phyloP scores from a whole-genome alignment of 2,329 filamentous ascomycete genomes.

The Metarhizium brunneum region DNA sequence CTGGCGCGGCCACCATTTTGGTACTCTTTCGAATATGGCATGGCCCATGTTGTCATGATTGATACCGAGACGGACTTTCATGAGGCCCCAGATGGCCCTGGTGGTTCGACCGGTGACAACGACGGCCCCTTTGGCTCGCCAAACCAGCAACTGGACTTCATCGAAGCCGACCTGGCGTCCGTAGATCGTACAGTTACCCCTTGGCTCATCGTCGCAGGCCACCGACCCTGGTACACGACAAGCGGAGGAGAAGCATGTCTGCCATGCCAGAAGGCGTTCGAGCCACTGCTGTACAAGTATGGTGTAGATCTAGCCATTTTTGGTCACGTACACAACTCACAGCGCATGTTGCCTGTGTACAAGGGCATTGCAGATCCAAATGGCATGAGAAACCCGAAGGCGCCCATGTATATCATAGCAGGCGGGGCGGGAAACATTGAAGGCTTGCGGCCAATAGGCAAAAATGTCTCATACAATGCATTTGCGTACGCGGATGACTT shows the following conservation, averaged over 20 bases:
- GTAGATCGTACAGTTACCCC: slow-evolving; percentile 47
- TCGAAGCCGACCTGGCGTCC: slow-evolving; percentile 45
- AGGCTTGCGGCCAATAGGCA: slow-evolving; percentile 33
- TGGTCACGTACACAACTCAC: slow-evolving; percentile 49
- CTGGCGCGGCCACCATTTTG: slow-evolving; percentile 17
- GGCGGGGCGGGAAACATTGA: slow-evolving; percentile 50
- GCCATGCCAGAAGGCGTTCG: slow-evolving; percentile 42
- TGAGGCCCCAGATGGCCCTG: slow-evolving; percentile 18
- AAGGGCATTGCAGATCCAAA: slow-evolving; percentile 25
- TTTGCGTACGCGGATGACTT: slow-evolving; percentile 44
- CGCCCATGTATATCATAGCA: slow-evolving; percentile 31
- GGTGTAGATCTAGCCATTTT: slow-evolving; percentile 48
- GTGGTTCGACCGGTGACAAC: slow-evolving; percentile 22
- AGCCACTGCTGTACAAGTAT: slow-evolving; percentile 43
- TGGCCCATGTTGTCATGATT: slow-evolving; percentile 19
- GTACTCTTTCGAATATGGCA: slow-evolving; percentile 18
- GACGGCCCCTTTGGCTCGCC: slow-evolving; percentile 38
- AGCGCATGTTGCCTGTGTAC: slow-evolving; percentile 37
- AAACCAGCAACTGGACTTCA: slow-evolving; percentile 43
- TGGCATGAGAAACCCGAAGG: slow-evolving; percentile 25
- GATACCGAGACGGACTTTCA: slow-evolving; percentile 25
- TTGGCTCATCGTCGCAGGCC: slow-evolving; percentile 27
- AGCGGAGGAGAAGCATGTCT: slow-evolving; percentile 24
- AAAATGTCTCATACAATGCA: slow-evolving; percentile 30
- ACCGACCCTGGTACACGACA: slow-evolving; percentile 38